These are phyloP conservation scores for Ailanthus altissimus DNA, from an alignment of 345 rosid genomes.

Conservation along the genomic window DNA sequence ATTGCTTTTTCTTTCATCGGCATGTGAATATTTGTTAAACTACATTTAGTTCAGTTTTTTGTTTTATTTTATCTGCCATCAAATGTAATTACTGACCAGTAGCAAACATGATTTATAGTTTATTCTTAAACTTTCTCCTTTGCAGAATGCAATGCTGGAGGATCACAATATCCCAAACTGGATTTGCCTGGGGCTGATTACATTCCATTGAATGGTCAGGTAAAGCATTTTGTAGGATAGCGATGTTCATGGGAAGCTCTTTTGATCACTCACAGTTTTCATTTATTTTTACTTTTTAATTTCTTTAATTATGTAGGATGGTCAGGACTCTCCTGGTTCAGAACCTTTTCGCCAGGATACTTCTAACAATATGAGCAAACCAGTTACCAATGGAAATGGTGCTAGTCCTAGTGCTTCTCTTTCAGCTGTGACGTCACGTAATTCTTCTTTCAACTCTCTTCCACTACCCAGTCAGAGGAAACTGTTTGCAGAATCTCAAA, in stretches of 20 bases:
- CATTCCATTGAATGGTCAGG: constrained; percentile 65
- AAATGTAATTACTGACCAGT: not conserved
- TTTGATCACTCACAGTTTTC: constrained; percentile 12
- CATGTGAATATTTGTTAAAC: not conserved
- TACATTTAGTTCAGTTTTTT: not conserved
- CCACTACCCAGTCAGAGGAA: constrained; percentile 75
- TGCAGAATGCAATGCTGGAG: constrained; percentile 61
- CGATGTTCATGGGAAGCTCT: not conserved
- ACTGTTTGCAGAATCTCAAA: constrained; percentile 70
- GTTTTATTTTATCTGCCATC: constrained; percentile 13
- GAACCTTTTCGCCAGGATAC: constrained; percentile 34
- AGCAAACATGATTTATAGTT: not conserved
- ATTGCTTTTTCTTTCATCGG: not conserved
- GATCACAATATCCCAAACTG: constrained; percentile 70
- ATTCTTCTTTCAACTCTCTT: constrained; percentile 46
- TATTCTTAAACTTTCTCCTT: constrained; percentile 21
- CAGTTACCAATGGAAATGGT: constrained; percentile 44
- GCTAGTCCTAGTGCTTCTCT: constrained; percentile 41
- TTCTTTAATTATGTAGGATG: constrained; percentile 33
- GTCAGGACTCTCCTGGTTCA: constrained; percentile 34
- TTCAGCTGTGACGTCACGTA: constrained; percentile 41
- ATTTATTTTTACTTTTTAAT: constrained; percentile 4
- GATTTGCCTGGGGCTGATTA: constrained; percentile 68
- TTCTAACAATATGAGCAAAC: constrained; percentile 27
- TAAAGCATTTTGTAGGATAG: constrained; percentile 21